Percentiles rank a stretch among this genome's conserved stretches.
Conservation (phyloP, 495 filamentous ascomycete genomes). For the Penicillium egyptiacum region DNA sequence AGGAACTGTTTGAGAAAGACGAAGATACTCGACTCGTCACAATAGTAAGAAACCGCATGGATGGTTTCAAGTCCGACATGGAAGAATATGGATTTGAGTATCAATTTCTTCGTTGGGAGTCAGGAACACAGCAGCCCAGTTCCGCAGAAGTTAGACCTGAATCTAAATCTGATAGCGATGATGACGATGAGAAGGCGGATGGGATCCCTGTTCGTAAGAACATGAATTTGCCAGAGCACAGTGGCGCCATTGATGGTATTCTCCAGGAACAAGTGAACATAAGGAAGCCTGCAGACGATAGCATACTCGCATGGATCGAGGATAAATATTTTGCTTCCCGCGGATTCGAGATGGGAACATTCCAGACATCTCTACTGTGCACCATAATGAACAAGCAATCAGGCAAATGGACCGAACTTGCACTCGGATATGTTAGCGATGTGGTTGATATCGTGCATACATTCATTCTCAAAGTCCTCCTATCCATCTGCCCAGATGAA, state of each 20-base stretch:
- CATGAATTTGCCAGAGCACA: not conserved
- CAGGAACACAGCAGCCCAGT: too few species aligned
- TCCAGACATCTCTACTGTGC: not conserved
- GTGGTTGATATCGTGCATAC: not conserved
- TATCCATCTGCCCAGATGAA: not conserved
- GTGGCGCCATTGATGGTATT: not conserved
- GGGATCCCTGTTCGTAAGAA: not conserved
- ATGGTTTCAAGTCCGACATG: not conserved
- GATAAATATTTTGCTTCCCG: not conserved
- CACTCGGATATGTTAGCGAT: not conserved
- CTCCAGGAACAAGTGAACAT: not conserved
- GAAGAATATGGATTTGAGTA: not conserved
- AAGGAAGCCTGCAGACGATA: not conserved
- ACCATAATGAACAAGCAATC: not conserved
- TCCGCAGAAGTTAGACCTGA: too few species aligned
- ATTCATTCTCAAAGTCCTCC: not conserved
- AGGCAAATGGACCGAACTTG: not conserved
- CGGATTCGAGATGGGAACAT: not conserved
- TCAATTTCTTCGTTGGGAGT: not conserved
- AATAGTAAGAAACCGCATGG: not conserved
- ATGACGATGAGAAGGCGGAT: not conserved
- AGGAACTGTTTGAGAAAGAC: not conserved
- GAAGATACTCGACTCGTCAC: not conserved
- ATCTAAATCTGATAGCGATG: too few species aligned
- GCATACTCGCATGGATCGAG: not conserved